Evolutionary conservation across 2,329 filamentous ascomycete species (phyloP).

Genomic region (Magnaporthiopsis poae): DNA sequence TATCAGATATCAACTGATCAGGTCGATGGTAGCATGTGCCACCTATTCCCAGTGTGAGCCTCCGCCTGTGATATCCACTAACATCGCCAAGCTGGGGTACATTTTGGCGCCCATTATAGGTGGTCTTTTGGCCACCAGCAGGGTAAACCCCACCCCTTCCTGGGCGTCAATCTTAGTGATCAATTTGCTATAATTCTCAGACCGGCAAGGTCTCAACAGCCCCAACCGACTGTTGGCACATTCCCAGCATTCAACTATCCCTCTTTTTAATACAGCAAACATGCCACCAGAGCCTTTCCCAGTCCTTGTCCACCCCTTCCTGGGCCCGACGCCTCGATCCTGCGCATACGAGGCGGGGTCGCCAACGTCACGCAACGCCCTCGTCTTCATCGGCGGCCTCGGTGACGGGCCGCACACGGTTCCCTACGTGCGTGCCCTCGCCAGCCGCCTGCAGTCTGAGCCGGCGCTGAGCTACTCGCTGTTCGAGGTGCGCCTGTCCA

Average conservation of each 20-base stretch:
- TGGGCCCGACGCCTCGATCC: constrained; percentile 15
- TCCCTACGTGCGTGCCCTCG: constrained; percentile 42
- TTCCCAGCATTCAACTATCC: too few relatives aligned
- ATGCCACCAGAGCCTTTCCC: constrained; percentile 12
- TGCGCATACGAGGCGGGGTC: constrained; percentile 18
- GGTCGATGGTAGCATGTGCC: too few relatives aligned
- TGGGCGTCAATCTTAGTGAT: too few relatives aligned
- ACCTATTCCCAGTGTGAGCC: too few relatives aligned
- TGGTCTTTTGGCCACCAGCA: not conserved
- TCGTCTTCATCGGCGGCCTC: constrained; percentile 63
- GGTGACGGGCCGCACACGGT: constrained; percentile 60
- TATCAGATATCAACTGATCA: too few relatives aligned
- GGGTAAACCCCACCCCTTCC: too few relatives aligned
- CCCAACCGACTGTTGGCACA: too few relatives aligned
- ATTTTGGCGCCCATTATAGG: not conserved
- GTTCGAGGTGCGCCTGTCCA: constrained; percentile 47
- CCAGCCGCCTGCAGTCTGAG: constrained; percentile 28
- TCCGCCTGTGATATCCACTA: not conserved
- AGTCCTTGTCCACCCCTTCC: constrained; percentile 19
- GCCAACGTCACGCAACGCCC: constrained; percentile 35
- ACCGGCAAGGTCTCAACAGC: too few relatives aligned
- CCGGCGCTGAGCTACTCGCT: constrained; percentile 38
- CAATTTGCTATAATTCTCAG: too few relatives aligned
- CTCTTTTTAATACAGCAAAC: not conserved
- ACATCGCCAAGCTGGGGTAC: not conserved